A percentile compares a stretch with the other conserved stretches of the same genome.
These are phyloP conservation scores for Plantago lanceolata DNA, from an alignment of 305 asterid species.

Conservation along the genomic window DNA sequence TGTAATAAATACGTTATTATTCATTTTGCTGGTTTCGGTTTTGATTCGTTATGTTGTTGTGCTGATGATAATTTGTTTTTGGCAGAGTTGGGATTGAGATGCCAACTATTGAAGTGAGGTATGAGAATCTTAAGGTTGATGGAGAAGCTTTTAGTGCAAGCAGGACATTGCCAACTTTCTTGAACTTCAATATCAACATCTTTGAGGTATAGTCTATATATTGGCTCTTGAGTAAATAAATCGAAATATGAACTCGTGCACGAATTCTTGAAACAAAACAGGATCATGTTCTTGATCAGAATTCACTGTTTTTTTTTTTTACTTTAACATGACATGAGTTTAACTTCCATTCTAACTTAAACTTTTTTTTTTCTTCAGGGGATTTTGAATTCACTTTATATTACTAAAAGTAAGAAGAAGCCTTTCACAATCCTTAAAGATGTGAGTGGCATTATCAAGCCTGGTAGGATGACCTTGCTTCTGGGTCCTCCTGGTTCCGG, in stretches of 20 bases:
- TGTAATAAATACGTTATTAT: not conserved
- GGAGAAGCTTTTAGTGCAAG: conserved; percentile 48
- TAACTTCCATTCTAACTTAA: not conserved
- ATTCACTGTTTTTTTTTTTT: too few relatives aligned
- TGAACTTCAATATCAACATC: conserved; percentile 45
- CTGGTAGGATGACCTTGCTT: conserved; percentile 50
- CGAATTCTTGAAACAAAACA: not conserved
- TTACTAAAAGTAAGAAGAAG: conserved; percentile 37
- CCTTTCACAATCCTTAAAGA: conserved; percentile 44
- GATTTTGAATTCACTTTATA: conserved; percentile 32
- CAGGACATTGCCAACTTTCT: conserved; percentile 51
- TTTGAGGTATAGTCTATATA: conserved; percentile 39
- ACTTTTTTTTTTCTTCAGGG: conserved; percentile 23
- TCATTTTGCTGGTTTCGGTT: not conserved
- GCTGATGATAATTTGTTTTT: not conserved
- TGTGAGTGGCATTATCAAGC: conserved; percentile 49
- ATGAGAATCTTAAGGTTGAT: conserved; percentile 44
- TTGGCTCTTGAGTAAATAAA: not conserved
- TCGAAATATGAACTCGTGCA: not conserved
- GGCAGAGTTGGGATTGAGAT: conserved; percentile 59
- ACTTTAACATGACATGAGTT: too few relatives aligned
- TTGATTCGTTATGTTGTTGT: not conserved
- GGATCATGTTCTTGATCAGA: not conserved
- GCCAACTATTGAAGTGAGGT: conserved; percentile 61
- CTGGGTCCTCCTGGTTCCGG: conserved; percentile 63